Evolutionary conservation across 2,329 filamentous ascomycete genomes (phyloP), one percentile per base, ranked within the genome.

Genomic region (Trichophyton simii): DNA sequence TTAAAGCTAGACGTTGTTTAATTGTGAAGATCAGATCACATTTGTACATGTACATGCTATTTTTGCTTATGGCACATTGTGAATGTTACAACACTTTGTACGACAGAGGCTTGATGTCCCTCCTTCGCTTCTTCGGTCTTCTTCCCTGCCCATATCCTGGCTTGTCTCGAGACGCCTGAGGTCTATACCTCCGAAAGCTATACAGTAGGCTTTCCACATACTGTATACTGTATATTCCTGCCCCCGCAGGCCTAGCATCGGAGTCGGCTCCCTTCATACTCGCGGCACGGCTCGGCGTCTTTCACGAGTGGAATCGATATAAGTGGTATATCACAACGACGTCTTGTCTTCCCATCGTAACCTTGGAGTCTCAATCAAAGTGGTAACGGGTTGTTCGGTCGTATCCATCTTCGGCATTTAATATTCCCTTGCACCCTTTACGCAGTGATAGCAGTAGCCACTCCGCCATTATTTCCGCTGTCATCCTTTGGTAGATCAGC

Each of bases 401-500:
- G 4, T 13, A 11, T 28, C 25, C 13, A 11, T 52, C 11, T 25
- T 28, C 46, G 8, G 31, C 8, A 28, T 48, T 20, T 20, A 22
- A 3, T 25, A 25, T n/a, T 34, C 25, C 15, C 28, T n/a, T 11
- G 4, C 22, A 18, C 2, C 5, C 34, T 18, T 36, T 15, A 55
- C 28, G 52, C 52, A 36, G 52, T 36, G 4, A 55, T 68, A 63
- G 76, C 71, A 34, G 70, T 66, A 18, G 67, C 66, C 15, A 69
- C 64, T 25, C 50, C 60, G 67, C 65, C 50, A 18, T 52, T 58
- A 41, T 61, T 59, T 7, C 34, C 42, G 66, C 68, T 67, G 61
- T 77, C 74, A 34, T 75, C 73, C 67, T 80, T 79, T 3, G 79
- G 79, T 59, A 83, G 69, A 70, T 82, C 79, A 63, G 80, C 77